Conservation (phyloP, 1,284 basidiomycete genomes). For the Gymnopus androsaceus region DNA sequence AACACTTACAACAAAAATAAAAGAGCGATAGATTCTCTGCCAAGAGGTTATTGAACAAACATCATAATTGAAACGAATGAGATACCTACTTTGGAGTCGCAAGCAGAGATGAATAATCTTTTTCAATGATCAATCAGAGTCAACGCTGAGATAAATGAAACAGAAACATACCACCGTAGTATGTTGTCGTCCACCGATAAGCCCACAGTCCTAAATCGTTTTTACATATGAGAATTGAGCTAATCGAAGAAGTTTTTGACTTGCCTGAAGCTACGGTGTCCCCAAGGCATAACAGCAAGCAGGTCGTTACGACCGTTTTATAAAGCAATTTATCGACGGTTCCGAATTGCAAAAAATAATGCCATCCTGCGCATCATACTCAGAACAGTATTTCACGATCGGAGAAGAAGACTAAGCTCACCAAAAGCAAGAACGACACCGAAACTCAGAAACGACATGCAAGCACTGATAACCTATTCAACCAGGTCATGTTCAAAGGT, state of each 20-base stretch:
- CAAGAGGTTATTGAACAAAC: not conserved
- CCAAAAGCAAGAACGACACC: slow-evolving; percentile 3
- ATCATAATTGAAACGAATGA: not conserved
- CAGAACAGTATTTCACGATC: not conserved
- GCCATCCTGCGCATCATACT: not conserved
- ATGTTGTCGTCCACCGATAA: slow-evolving; percentile 8
- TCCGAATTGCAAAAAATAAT: slow-evolving; percentile 9
- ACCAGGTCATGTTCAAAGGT: not conserved
- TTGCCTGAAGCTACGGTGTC: slow-evolving; percentile 5
- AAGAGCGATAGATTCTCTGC: not conserved
- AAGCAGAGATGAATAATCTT: not conserved
- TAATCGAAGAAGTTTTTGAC: not conserved
- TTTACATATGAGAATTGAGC: not conserved
- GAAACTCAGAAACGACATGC: slow-evolving; percentile 6
- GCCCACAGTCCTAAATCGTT: not conserved
- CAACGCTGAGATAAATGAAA: not conserved
- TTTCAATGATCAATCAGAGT: not conserved
- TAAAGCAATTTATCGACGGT: slow-evolving; percentile 1
- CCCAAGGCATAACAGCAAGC: slow-evolving; percentile 8
- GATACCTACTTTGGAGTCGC: not conserved
- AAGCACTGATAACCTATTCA: not conserved
- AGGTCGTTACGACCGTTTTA: slow-evolving; percentile 4
- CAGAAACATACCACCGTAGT: slow-evolving; percentile 9
- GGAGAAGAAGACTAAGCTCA: not conserved
- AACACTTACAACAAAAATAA: not conserved